These are phyloP conservation scores for Arachnomyces sp. DNA, from an alignment of 2,329 filamentous ascomycete genomes.

Conservation along the genomic window DNA sequence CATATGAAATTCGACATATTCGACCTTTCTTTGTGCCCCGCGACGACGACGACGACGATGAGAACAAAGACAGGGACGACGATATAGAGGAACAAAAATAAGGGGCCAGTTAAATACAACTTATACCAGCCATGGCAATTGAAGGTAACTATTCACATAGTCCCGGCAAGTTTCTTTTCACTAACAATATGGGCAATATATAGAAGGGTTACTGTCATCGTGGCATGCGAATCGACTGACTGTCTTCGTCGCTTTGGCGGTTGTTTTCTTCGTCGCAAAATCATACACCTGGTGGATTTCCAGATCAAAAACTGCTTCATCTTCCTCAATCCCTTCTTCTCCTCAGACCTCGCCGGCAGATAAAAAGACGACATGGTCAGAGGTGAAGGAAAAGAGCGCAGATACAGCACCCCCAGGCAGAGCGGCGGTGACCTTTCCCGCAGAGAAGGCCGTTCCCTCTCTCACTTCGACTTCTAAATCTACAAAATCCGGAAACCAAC, in stretches of 20 bases:
- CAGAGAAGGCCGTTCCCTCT: background rate
- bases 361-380: too few relatives aligned
- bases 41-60: too few relatives aligned
- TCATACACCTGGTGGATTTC: slow-evolving; percentile 4
- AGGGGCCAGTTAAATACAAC: too few relatives aligned
- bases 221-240: slow-evolving; percentile 5
- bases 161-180: too few relatives aligned
- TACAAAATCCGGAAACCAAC: slow-evolving; percentile 3
- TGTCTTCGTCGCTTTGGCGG: background rate
- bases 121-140: too few relatives aligned
- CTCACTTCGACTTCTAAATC: slow-evolving; percentile 5
- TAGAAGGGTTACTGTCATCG: slow-evolving; percentile 1
- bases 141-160: too few relatives aligned
- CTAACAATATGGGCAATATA: too few relatives aligned
- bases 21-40: too few relatives aligned
- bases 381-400: too few relatives aligned
- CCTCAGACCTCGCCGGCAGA: background rate
- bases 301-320: slow-evolving; percentile 10
- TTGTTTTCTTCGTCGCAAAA: background rate
- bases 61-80: too few relatives aligned
- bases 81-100: too few relatives aligned
- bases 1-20: too few relatives aligned
- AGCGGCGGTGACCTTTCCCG: background rate
- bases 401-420: background rate
- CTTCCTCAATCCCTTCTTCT: background rate